Conservation (phyloP, 331 rosid species). For the Quercus lobata region DNA sequence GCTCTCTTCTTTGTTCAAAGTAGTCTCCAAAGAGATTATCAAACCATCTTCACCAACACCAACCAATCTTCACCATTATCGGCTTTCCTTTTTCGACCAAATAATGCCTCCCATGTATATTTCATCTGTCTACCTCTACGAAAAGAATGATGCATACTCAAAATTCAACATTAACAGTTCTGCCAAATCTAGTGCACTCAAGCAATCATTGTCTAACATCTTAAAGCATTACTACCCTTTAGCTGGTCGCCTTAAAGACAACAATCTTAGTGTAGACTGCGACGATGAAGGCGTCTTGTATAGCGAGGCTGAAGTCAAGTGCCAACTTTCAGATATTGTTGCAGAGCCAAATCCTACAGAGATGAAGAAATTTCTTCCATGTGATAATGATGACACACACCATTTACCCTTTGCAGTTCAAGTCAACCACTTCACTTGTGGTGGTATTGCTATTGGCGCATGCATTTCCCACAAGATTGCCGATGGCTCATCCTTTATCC, state of each 20-base stretch:
- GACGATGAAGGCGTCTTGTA: neutral
- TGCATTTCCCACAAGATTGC: too few species aligned
- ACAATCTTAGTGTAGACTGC: neutral
- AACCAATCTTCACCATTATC: too few species aligned
- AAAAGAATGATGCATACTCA: too few species aligned
- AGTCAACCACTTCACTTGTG: too few species aligned
- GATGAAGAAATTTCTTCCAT: neutral
- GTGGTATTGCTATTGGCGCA: too few species aligned
- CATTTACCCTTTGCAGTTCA: neutral
- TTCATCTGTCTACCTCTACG: conserved; percentile 33
- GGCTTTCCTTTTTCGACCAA: conserved; percentile 34
- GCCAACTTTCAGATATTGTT: conserved; percentile 8
- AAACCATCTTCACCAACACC: too few species aligned
- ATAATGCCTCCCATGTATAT: conserved; percentile 25
- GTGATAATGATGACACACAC: neutral
- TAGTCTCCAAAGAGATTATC: conserved; percentile 15
- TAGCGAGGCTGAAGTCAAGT: conserved; percentile 1
- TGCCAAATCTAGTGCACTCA: neutral
- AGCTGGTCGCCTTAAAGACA: neutral
- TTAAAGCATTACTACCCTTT: conserved; percentile 24
- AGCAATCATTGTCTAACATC: conserved; percentile 20
- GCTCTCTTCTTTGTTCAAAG: conserved; percentile 7
- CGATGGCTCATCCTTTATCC: too few species aligned
- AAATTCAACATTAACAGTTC: too few species aligned
- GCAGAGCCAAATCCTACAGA: neutral